These are phyloP conservation scores for Phytophthora idaei DNA, from an alignment of 352 stramenopile species.

Conservation along the genomic window DNA sequence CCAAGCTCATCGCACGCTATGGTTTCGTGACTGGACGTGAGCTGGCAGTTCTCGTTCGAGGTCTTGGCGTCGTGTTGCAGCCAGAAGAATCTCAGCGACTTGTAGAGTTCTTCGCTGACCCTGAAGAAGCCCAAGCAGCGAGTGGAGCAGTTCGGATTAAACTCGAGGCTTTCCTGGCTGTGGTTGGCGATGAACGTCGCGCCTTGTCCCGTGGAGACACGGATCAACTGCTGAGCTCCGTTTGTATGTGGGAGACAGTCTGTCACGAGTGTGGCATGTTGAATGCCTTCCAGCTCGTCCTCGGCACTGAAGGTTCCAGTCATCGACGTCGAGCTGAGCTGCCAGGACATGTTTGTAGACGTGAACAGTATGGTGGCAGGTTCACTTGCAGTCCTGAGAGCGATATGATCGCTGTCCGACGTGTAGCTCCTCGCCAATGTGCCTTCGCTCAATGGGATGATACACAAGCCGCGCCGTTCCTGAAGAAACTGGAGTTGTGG, in stretches of 20 bases:
- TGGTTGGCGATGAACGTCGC: constrained; percentile 75
- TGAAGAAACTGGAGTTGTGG: constrained; percentile 81
- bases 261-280: constrained; percentile 92
- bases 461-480: constrained; percentile 47
- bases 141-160: constrained; percentile 23
- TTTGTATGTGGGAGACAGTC: constrained; percentile 93
- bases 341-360: constrained; percentile 67
- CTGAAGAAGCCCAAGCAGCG: constrained; percentile 54
- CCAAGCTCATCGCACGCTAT: constrained; percentile 68
- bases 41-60: constrained; percentile 58
- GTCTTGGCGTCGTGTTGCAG: constrained; percentile 85
- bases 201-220: constrained; percentile 78
- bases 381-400: constrained; percentile 68
- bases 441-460: constrained; percentile 70
- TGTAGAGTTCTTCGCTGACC: constrained; percentile 86
- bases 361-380: constrained; percentile 47
- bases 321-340: constrained; percentile 69
- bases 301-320: constrained; percentile 49
- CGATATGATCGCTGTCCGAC: constrained; percentile 69
- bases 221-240: constrained; percentile 71
- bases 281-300: constrained; percentile 87
- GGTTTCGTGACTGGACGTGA: constrained; percentile 55
- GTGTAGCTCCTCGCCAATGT: constrained; percentile 58
- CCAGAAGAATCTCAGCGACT: constrained; percentile 79
- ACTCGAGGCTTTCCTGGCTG: constrained; percentile 77